Base-by-base conservation (phyloP, 768 basidiomycete species). In the Porphyrellus cyaneotinctus region DNA sequence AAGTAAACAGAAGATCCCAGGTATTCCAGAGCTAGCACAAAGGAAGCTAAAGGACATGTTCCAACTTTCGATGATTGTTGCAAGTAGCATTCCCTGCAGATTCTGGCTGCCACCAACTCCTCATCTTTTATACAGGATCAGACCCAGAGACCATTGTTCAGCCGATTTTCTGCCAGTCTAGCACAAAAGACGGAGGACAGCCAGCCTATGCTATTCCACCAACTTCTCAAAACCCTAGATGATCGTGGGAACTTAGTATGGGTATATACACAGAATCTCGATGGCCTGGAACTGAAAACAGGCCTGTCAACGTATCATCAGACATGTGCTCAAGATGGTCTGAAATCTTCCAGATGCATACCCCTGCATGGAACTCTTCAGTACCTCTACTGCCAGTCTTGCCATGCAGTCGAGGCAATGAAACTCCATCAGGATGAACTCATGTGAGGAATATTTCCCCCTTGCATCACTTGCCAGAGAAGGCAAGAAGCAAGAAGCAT, bases 251-350 rank as follows among this genome's bases (percentile, higher is more conserved):
- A 30, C 0, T 52, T 59, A 3, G 35, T 58, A 11, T 35, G 39
- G 22, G 13, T 54, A 35, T 59, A 59, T 20, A 59, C 56, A 1
- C 56, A 59, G 28, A 59, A 59, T 22, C 54, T 59, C 1, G 49
- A 59, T 31, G 39, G 56, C 3, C 39, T 59, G 2, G 56, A 59
- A 43, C 46, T 43, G 2, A 58, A 46, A 35, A 43, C 47, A 6
- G 58, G 58, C 3, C 1, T 59, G 0, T 37, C 46, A 0, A 51
- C 52, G 5, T 51, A 57, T 37, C 54, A 59, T 53, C 48, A 18
- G n/a, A n/a, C 49, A 13, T 4, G 6, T 26, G 0, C 10, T n/a
- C 8, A 18, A 1, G 6, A 43, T 12, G 3, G 32, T 22, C 14
- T 28, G 1, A 22, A 3, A 18, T 3, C 5, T 0, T 14, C 2